These are phyloP conservation scores for Boletales sp. DNA, from an alignment of 768 basidiomycete genomes.

Conservation along the genomic window DNA sequence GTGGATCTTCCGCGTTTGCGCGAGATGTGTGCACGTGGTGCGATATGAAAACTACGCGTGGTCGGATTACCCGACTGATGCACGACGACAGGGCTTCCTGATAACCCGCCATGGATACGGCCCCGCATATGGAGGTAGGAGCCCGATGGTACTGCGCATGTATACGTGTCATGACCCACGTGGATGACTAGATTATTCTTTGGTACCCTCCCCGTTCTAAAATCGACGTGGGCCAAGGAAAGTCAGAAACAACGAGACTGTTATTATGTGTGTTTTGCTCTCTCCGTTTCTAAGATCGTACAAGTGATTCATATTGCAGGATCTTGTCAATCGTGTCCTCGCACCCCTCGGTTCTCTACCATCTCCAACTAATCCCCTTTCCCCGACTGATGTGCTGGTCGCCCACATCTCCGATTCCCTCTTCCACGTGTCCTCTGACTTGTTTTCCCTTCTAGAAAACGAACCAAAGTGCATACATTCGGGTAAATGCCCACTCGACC, in stretches of 20 bases:
- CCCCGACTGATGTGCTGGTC: conserved; percentile 45
- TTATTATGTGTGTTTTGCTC: conserved; percentile 60
- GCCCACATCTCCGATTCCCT: conserved; percentile 53
- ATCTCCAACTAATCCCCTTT: conserved; percentile 37
- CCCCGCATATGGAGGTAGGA: conserved; percentile 76
- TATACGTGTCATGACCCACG: conserved; percentile 3
- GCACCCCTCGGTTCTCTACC: conserved; percentile 47
- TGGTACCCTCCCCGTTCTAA: conserved; percentile 55
- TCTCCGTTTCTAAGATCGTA: not conserved
- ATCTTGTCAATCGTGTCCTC: conserved; percentile 63
- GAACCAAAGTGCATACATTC: conserved; percentile 41
- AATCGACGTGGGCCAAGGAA: conserved; percentile 57
- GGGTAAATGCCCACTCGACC: conserved; percentile 48
- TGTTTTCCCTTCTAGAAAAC: conserved; percentile 50
- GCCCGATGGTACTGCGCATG: not conserved
- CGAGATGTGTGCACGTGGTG: conserved; percentile 60
- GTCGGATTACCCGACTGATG: not conserved
- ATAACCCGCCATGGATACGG: conserved; percentile 71
- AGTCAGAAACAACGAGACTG: conserved; percentile 57
- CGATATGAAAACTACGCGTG: not conserved
- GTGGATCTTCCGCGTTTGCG: conserved; percentile 59
- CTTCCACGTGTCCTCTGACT: conserved; percentile 46
- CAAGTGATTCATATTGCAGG: conserved; percentile 39
- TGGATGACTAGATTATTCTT: conserved; percentile 50
- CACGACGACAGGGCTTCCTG: conserved; percentile 63